Evolutionary conservation across 768 basidiomycete species (phyloP).

Genomic region (Hemileccinum impolitum): DNA sequence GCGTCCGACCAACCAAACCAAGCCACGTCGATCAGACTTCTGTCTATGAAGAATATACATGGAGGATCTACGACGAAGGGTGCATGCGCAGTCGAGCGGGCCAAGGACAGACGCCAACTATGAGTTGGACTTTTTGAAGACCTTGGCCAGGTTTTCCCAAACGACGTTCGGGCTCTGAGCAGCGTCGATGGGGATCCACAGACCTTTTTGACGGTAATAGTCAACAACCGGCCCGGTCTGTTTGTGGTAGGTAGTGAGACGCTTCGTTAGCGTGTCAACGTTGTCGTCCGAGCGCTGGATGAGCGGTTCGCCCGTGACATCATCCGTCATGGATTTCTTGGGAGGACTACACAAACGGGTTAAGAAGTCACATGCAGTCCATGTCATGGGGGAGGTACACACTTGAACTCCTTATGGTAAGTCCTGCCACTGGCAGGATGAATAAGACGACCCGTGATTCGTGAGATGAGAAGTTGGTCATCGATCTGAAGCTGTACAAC

Average conservation of each 20-base stretch:
- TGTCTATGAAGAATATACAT: conserved; percentile 27
- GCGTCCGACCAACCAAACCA: background rate
- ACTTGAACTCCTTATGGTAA: conserved; percentile 96
- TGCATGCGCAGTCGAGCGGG: background rate
- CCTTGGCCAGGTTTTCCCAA: conserved; percentile 75
- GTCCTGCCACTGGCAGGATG: conserved; percentile 87
- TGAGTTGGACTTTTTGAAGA: conserved; percentile 44
- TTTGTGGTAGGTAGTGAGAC: conserved; percentile 82
- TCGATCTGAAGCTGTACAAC: conserved; percentile 90
- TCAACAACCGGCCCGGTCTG: conserved; percentile 96
- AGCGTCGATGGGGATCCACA: conserved; percentile 91
- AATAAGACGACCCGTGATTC: conserved; percentile 94
- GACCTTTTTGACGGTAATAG: conserved; percentile 89
- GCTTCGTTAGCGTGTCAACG: conserved; percentile 89
- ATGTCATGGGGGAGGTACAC: conserved; percentile 31
- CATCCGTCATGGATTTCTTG: conserved; percentile 93
- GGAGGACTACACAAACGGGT: conserved; percentile 66
- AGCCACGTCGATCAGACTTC: conserved; percentile 3
- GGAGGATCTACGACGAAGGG: conserved; percentile 18
- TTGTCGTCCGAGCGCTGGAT: conserved; percentile 98
- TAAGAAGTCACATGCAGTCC: conserved; percentile 10
- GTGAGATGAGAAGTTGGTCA: conserved; percentile 93
- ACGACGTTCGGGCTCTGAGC: conserved; percentile 91
- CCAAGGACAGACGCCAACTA: conserved; percentile 5
- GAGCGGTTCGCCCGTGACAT: conserved; percentile 92